Base-by-base conservation (phyloP, 1,284 basidiomycete genomes). In the Phellopilus nigrolimitatus region DNA sequence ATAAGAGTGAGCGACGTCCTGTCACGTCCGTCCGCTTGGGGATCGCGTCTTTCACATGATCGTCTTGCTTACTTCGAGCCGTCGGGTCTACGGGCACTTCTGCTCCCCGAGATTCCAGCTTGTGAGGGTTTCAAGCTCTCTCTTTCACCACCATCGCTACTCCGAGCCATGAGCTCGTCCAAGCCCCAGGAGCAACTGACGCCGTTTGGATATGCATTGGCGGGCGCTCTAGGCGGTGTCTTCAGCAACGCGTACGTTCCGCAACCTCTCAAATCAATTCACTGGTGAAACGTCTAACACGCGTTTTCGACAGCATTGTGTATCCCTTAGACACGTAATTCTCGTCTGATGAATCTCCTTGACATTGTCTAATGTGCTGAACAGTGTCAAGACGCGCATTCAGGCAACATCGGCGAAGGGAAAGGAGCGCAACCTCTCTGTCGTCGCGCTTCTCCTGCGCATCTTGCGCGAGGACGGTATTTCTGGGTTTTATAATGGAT, bases 201-300 rank as follows among this genome's bases (percentile, higher is more conserved):
- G 0, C 91, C 95, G 0, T 88, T 98, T 61, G 94, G 89, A 6
- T 84, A 91, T 61, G 95, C 95, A 3, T 75, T 99, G 47, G 93
- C 94, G 39, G 95, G 95, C 7, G 97, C 97, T 3, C 78, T 99
- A 43, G 94, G 95, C 48, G 95, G 88, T 47, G 91, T 92, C 63
- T 91, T 95, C 68, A 88, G 88, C 59, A 92, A 91, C 61, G 91
- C 93, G 91, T 95, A 66, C 71, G 91, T 80, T 7, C 13, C 40
- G 9, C 25, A 38, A 19, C 44, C 13, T 38, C 1, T 19, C 21
- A 10, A 10, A 6, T 37, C 37, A 8, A 37, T 24, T 25, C 25
- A 7, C n/a, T n/a, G n/a, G n/a, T n/a, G n/a, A n/a, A 17, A 9
- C 19, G 12, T 4, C 45, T 47, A 21, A 47, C 45, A 47, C 15